Conservation (phyloP, 352 stramenopile species). For the Phytopythium mirpurense region DNA sequence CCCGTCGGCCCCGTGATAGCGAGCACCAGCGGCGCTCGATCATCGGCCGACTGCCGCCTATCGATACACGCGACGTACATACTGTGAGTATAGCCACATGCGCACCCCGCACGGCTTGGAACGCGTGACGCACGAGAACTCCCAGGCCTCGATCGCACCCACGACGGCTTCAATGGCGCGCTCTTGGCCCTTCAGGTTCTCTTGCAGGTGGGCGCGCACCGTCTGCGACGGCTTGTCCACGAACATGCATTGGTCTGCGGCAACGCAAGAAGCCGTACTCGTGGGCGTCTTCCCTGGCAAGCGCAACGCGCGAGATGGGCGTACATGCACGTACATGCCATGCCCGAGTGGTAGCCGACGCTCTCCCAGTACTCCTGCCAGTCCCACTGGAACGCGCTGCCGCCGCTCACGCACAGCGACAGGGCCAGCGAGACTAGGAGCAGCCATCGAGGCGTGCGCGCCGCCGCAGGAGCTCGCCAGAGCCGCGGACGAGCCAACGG, state of each 20-base stretch:
- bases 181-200: conserved; percentile 62
- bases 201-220: conserved; percentile 43
- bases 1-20: conserved; percentile 87
- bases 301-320: too few species aligned
- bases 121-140: conserved; percentile 56
- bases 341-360: conserved; percentile 36
- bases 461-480: neutral
- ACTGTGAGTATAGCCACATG: too few species aligned
- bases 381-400: conserved; percentile 10
- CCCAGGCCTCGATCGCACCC: conserved; percentile 70
- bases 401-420: conserved; percentile 4
- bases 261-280: conserved; percentile 3
- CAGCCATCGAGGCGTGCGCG: neutral
- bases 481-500: neutral
- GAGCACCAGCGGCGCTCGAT: conserved; percentile 75
- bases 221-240: conserved; percentile 61
- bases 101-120: too few species aligned
- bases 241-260: conserved; percentile 62
- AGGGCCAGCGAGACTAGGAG: conserved; percentile 15
- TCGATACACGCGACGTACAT: too few species aligned
- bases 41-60: conserved; percentile 45
- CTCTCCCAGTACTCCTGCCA: conserved; percentile 39
- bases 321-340: conserved; percentile 32
- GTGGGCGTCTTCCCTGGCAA: conserved; percentile 2
- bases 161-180: conserved; percentile 60